Percentiles rank a stretch among this genome's conserved stretches.
Conservation (phyloP, 305 asterid genomes). For the Solanum aculeatissimum region DNA sequence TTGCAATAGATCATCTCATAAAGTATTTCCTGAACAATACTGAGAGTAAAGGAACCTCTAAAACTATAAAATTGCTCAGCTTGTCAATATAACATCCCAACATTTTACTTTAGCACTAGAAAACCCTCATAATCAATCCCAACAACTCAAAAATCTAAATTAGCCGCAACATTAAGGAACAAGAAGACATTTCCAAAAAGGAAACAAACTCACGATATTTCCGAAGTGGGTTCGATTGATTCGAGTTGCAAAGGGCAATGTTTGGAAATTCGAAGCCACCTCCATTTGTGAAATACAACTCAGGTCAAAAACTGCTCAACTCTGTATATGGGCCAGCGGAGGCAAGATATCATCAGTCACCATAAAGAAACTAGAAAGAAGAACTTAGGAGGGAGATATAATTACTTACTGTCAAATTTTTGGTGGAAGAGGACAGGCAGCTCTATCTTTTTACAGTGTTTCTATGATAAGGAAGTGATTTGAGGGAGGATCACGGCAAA, state of each 20-base stretch:
- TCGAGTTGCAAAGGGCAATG: neutral
- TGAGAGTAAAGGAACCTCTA: neutral
- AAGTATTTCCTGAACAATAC: neutral
- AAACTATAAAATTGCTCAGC: neutral
- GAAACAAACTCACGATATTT: neutral
- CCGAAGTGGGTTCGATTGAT: neutral
- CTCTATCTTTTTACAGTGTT: neutral
- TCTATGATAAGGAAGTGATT: neutral
- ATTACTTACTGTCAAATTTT: neutral
- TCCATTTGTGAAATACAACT: too few relatives aligned
- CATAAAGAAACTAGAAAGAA: neutral
- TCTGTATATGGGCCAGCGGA: neutral
- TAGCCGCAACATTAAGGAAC: neutral
- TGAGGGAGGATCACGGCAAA: neutral
- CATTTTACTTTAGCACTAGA: neutral
- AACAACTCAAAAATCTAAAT: neutral
- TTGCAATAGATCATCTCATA: neutral
- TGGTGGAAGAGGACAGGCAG: neutral
- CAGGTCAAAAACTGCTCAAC: neutral
- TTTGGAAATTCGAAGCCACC: constrained; percentile 1
- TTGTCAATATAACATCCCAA: neutral
- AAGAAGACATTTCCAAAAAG: neutral
- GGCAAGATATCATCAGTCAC: neutral
- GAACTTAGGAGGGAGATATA: neutral
- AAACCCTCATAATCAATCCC: neutral